Conservation (phyloP, 129 eudicot genomes). For the Escallonia rubra region DNA sequence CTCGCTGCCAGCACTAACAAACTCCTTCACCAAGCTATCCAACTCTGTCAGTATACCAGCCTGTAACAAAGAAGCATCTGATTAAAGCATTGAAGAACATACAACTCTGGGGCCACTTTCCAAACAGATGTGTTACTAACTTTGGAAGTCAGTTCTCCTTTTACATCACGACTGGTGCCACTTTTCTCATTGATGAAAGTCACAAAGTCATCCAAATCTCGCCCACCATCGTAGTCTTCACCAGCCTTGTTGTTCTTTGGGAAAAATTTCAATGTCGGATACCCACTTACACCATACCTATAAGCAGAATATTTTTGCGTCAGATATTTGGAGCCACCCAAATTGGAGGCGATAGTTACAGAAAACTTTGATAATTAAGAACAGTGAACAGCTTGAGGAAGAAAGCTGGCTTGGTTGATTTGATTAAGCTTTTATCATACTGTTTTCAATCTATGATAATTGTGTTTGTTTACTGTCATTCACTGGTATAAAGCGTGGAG, state of each 20-base stretch:
- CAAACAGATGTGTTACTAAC: slow-evolving; percentile 26
- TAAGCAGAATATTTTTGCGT: background rate
- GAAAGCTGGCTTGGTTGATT: too few relatives aligned
- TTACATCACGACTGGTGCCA: slow-evolving; percentile 74
- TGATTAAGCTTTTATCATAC: too few relatives aligned
- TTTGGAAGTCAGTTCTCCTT: slow-evolving; percentile 70
- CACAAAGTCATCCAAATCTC: slow-evolving; percentile 62
- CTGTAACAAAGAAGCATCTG: slow-evolving; percentile 24
- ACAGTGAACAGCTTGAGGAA: too few relatives aligned
- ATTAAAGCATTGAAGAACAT: background rate
- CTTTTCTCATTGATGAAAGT: slow-evolving; percentile 65
- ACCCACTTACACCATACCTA: slow-evolving; percentile 68
- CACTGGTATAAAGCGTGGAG: too few relatives aligned
- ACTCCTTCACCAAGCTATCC: slow-evolving; percentile 72
- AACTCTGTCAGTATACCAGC: slow-evolving; percentile 74
- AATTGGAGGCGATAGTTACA: too few relatives aligned
- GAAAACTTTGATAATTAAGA: too few relatives aligned
- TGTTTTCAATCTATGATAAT: too few relatives aligned
- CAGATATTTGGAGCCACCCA: too few relatives aligned
- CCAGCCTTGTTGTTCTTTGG: slow-evolving; percentile 84
- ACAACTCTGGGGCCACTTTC: background rate
- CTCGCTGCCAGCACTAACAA: slow-evolving; percentile 46
- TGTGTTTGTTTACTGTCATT: too few relatives aligned
- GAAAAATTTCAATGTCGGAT: slow-evolving; percentile 77
- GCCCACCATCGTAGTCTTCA: slow-evolving; percentile 66